phyloP scores from a whole-genome alignment of 371 early-diverging fungal genomes.

The Lichtheimia ramosa region DNA sequence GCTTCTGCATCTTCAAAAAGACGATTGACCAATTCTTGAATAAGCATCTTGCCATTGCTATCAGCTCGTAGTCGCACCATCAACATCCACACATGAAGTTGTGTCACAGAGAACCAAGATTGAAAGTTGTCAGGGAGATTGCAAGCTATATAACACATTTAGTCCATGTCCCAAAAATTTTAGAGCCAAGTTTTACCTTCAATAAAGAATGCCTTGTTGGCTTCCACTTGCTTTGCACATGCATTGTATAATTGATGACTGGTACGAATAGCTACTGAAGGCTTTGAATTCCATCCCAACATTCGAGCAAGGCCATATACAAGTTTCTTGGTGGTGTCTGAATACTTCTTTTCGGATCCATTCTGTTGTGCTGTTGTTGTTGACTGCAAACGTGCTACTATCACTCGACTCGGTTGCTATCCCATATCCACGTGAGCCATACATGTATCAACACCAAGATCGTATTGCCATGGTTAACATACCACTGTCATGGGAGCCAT shows the following conservation, averaged over 20 bases:
- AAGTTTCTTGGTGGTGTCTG: constrained; percentile 38
- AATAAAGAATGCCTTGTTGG: constrained; percentile 56
- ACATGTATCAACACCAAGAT: neutral
- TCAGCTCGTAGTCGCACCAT: constrained; percentile 82
- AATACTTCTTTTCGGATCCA: constrained; percentile 26
- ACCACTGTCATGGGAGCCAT: constrained; percentile 5
- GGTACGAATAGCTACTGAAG: constrained; percentile 57
- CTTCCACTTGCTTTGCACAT: constrained; percentile 53
- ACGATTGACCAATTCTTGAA: constrained; percentile 85
- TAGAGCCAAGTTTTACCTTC: constrained; percentile 34
- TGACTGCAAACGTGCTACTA: constrained; percentile 3
- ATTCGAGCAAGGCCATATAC: constrained; percentile 51
- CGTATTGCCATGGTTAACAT: neutral
- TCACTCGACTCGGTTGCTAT: neutral
- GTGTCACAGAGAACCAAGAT: constrained; percentile 91
- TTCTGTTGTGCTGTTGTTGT: constrained; percentile 5
- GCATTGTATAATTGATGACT: constrained; percentile 54
- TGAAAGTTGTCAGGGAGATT: constrained; percentile 88
- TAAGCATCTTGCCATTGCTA: constrained; percentile 71
- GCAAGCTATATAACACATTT: constrained; percentile 40
- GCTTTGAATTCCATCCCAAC: constrained; percentile 57
- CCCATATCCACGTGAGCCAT: neutral
- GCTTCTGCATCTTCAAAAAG: constrained; percentile 89
- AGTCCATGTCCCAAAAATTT: neutral
- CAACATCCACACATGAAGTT: constrained; percentile 93